phyloP scores from a whole-genome alignment of 1,139 yeast species.

The Yamadazyma spencermartinsiae region DNA sequence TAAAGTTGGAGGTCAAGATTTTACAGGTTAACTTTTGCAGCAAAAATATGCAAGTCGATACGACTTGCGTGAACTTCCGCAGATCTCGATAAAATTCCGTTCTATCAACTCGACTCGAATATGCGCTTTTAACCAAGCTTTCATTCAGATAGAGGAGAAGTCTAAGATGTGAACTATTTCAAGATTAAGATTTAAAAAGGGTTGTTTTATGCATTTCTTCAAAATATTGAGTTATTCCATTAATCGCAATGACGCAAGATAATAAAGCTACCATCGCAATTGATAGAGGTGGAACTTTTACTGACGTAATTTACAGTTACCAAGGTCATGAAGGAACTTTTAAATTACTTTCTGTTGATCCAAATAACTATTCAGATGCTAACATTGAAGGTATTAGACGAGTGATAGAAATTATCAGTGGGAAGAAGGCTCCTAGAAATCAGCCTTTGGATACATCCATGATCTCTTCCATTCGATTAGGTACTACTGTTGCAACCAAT shows the following conservation, averaged over 20 bases:
- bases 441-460: slow-evolving; percentile 30
- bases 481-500: slow-evolving; percentile 81
- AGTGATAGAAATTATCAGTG: slow-evolving; percentile 18
- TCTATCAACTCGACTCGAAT: neutral
- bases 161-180: neutral
- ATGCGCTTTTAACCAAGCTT: neutral
- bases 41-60: slow-evolving; percentile 2
- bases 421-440: slow-evolving; percentile 16
- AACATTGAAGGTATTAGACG: slow-evolving; percentile 25
- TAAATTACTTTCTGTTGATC: slow-evolving; percentile 23
- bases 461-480: slow-evolving; percentile 60
- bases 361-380: slow-evolving; percentile 23
- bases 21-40: slow-evolving; percentile 3
- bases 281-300: slow-evolving; percentile 27
- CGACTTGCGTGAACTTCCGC: neutral
- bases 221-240: no score
- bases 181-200: neutral
- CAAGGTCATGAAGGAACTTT: slow-evolving; percentile 17
- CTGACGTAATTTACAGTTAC: slow-evolving; percentile 20
- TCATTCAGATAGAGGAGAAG: neutral
- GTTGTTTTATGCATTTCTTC: neutral
- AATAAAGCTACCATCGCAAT: slow-evolving; percentile 17
- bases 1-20: no score
- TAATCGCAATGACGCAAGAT: neutral
- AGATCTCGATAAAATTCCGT: neutral